Base-by-base conservation (phyloP, 192 early-diverging fungal genomes). In the Glomus cerebriforme region DNA sequence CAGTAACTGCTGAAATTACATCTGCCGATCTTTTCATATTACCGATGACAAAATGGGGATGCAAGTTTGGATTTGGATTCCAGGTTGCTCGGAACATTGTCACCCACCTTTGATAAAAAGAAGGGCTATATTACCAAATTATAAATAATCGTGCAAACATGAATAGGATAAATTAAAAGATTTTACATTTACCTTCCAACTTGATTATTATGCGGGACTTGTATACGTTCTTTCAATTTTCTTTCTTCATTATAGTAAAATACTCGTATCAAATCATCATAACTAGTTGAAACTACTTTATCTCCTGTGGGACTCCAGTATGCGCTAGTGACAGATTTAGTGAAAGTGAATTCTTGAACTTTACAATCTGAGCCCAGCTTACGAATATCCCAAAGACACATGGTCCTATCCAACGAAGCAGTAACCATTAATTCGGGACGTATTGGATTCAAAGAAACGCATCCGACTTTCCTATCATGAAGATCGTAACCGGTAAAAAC, bases 291-390 rank as follows among this genome's bases (percentile, higher is more conserved):
- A 29, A 87, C 79, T 10, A 93, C 59, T 59, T 84, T 47, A 26
- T 81, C 75, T 60, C 92, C 92, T 43, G 79, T 82, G 12, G 92
- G 92, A 69, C 88, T 88, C 91, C 91, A 93, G 83, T 87, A 92
- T 6, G 89, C 90, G 27, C 86, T 83, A 10, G 90, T 91, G 1
- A 91, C 90, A 34, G 89, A 81, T 70, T 87, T 84, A 8, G 82
- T 49, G 77, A 92, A 89, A 13, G 81, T 73, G 37, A 88, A 84
- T 26, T 78, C 39, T 35, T 75, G 60, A 10, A 81, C 79, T 2
- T 82, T 76, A 6, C 75, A 32, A 15, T 79, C 75, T 39, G 78
- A 69, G 12, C 79, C 77, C 82, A 90, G 83, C 6, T 83, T 84
- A 27, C 92, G 82, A 34, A 85, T 75, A 81, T 93, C 92, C 87